Conservation (phyloP, 306 rosid genomes). For the Trichosanthes truncata region DNA sequence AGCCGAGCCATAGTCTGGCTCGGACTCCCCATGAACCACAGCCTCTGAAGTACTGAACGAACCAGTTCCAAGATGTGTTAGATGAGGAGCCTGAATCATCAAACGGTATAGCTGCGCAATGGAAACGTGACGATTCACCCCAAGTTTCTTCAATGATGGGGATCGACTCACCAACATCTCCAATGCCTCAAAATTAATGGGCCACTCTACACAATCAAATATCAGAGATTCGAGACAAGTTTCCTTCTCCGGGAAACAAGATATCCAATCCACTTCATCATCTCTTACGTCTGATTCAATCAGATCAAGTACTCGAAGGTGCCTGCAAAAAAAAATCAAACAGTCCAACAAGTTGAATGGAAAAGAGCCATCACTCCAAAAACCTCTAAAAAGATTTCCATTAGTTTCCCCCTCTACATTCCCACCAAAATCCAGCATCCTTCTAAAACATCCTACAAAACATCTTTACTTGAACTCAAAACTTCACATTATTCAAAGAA, state of each 20-base stretch:
- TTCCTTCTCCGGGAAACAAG: slow-evolving; percentile 58
- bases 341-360: neutral
- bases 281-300: slow-evolving; percentile 52
- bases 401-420: neutral
- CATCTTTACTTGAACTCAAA: neutral
- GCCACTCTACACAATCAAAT: slow-evolving; percentile 60
- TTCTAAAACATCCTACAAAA: neutral
- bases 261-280: slow-evolving; percentile 68
- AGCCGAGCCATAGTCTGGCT: slow-evolving; percentile 52
- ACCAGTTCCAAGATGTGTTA: slow-evolving; percentile 74
- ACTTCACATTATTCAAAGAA: neutral
- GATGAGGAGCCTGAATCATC: slow-evolving; percentile 56
- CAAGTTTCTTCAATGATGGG: slow-evolving; percentile 63
- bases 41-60: slow-evolving; percentile 34
- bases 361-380: neutral
- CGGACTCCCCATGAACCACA: slow-evolving; percentile 34
- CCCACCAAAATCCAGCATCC: neutral
- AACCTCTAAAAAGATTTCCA: neutral
- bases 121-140: slow-evolving; percentile 48
- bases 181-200: slow-evolving; percentile 61
- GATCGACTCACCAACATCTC: slow-evolving; percentile 76
- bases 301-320: slow-evolving; percentile 68
- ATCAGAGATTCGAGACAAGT: slow-evolving; percentile 59
- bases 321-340: slow-evolving; percentile 30
- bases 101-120: slow-evolving; percentile 46